Evolutionary conservation across 2,329 filamentous ascomycete genomes (phyloP), one percentile per base, ranked within the genome.

Genomic region (Cercospora zeae-maydis): DNA sequence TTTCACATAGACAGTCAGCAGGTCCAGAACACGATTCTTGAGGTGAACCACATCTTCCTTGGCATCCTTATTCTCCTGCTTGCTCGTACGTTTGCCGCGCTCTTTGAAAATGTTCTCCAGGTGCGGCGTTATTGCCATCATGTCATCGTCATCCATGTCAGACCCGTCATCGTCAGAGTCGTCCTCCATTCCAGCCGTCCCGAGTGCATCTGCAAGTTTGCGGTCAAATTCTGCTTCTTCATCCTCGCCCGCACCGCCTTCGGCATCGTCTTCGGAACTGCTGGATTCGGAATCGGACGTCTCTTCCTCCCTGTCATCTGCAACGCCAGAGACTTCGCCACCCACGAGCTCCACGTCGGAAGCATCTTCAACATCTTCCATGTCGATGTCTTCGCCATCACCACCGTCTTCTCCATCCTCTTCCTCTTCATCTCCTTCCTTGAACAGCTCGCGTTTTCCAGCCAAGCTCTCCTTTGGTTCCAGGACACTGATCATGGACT

Each of bases 101-200:
- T 93, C 88, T 68, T 88, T 87, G 82, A 98, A 96, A 65, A 97
- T 91, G 66, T 91, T 90, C 56, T 88, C 86, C 3, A 99, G 85
- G 73, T 93, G 89, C 10, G 85, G 84, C 71, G 98, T 93, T 14
- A 98, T 81, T 3, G 88, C 88, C 78, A 96, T 88, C 95, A 98
- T 98, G 74, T 96, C 89, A 16, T 93, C 92, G 77, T 98, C 93
- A 65, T 92, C 89, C 92, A 99, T 96, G 76, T 96, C 91, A 2
- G 85, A 87, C 64, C 84, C 85, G 21, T 81, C 78, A 63, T 89
- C 89, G 11, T 81, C 82, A 9, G 84, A 84, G 31, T 86, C 86
- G 1, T 83, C 83, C 21, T 82, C 79, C 21, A 78, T 77, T 19
- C 77, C 77, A 53, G 89, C 88, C 0, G 88, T 93, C 42, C 90